Conservation (phyloP, 345 rosid genomes). For the Litchi chinensis region DNA sequence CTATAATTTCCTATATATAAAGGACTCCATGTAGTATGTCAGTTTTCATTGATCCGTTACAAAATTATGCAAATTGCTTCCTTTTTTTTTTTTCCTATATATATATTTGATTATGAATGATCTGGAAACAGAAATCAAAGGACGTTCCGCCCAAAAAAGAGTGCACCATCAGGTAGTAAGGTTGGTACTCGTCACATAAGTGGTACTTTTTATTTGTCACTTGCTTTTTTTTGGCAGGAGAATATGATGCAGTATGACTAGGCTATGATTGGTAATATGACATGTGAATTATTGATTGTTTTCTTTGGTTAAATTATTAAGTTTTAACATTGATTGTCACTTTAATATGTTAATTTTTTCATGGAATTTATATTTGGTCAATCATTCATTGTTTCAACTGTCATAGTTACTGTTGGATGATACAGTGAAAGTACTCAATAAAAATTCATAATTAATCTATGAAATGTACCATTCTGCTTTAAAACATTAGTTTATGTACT, state of each 20-base stretch:
- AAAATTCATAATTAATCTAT: neutral
- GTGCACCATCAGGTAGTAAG: constrained; percentile 99
- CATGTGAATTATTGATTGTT: neutral
- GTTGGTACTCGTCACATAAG: constrained; percentile 41
- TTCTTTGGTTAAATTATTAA: neutral
- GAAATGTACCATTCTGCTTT: neutral
- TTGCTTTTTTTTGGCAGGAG: neutral
- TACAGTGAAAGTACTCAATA: neutral
- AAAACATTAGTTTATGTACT: neutral
- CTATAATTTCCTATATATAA: no score
- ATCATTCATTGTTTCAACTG: neutral
- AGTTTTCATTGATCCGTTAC: constrained; percentile 9
- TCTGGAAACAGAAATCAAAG: constrained; percentile 76
- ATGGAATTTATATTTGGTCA: no score
- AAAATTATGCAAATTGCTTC: constrained; percentile 12
- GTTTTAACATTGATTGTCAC: neutral
- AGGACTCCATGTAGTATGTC: neutral
- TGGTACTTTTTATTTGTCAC: neutral
- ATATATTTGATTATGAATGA: constrained; percentile 9
- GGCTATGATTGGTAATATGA: neutral
- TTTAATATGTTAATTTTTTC: neutral
- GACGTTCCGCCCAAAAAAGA: constrained; percentile 97
- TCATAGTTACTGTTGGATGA: neutral
- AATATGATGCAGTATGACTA: neutral
- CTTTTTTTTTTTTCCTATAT: neutral